These are phyloP conservation scores for Diospyros kaki DNA, from an alignment of 148 eudicot genomes.

Conservation along the genomic window DNA sequence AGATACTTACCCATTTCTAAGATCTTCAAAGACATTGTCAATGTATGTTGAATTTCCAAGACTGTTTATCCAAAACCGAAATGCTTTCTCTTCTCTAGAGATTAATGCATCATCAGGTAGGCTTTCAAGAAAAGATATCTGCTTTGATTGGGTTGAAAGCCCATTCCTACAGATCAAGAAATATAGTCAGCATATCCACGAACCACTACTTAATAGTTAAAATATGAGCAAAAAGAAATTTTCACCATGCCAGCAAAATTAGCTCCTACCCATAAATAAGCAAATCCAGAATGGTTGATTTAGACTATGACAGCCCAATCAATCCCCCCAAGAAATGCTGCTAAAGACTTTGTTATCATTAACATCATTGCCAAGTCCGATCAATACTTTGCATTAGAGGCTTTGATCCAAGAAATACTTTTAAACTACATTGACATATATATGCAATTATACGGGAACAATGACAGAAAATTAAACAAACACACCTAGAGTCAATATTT, in stretches of 20 bases:
- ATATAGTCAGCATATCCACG: conserved; percentile 13
- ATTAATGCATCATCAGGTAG: conserved; percentile 78
- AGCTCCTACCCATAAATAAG: too few species aligned
- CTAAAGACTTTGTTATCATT: too few species aligned
- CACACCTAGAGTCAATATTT: background rate
- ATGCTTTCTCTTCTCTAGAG: conserved; percentile 87
- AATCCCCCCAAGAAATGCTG: too few species aligned
- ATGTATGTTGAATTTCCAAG: conserved; percentile 79
- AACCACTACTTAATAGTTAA: background rate
- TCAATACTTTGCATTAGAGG: background rate
- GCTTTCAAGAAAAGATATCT: conserved; percentile 81
- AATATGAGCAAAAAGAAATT: background rate
- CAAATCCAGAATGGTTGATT: too few species aligned
- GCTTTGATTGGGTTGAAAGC: conserved; percentile 76
- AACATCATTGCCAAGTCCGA: background rate
- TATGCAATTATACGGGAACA: background rate
- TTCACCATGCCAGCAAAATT: background rate
- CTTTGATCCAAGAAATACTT: background rate
- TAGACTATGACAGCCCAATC: too few species aligned
- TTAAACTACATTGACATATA: background rate
- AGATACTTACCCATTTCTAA: conserved; percentile 85
- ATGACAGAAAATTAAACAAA: background rate
- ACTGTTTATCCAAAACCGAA: conserved; percentile 95
- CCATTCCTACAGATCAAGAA: conserved; percentile 68
- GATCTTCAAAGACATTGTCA: conserved; percentile 94